Evolutionary conservation across 108 stramenopile genomes (phyloP).

Genomic region (Heterococcus sp.): DNA sequence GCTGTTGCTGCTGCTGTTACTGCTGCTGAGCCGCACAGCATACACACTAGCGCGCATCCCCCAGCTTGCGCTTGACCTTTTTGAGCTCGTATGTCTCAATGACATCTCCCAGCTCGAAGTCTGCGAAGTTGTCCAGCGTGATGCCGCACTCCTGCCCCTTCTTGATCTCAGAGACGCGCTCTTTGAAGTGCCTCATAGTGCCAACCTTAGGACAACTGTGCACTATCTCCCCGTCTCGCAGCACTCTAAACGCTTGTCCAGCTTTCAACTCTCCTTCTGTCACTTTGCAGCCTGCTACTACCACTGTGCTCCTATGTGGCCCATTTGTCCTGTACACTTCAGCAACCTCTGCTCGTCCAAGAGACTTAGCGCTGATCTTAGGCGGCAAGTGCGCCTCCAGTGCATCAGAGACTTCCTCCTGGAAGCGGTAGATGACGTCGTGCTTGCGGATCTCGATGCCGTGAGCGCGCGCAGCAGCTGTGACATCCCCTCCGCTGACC

Average conservation of each 20-base stretch:
- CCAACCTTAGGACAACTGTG: slow-evolving; percentile 44
- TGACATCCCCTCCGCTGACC: slow-evolving; percentile 15
- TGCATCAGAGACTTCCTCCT: slow-evolving; percentile 39
- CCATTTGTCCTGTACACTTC: not conserved
- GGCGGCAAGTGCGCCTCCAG: slow-evolving; percentile 9
- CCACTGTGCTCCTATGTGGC: slow-evolving; percentile 1
- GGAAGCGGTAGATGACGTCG: slow-evolving; percentile 55
- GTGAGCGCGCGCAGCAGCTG: slow-evolving; percentile 26
- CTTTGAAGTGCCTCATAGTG: slow-evolving; percentile 86
- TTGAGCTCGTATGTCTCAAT: slow-evolving; percentile 46
- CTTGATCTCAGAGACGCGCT: slow-evolving; percentile 51
- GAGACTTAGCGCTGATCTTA: not conserved
- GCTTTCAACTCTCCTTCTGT: slow-evolving; percentile 81
- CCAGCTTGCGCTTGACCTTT: not conserved
- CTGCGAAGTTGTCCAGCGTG: slow-evolving; percentile 37
- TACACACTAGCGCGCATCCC: not conserved
- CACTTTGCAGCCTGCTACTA: slow-evolving; percentile 83
- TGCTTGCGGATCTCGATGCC: slow-evolving; percentile 47
- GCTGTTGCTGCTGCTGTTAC: no score
- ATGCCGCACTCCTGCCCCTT: slow-evolving; percentile 60
- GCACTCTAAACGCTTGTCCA: slow-evolving; percentile 76
- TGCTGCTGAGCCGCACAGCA: no score
- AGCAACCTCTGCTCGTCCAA: not conserved
- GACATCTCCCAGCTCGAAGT: slow-evolving; percentile 50
- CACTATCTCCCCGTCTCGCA: slow-evolving; percentile 84